These are phyloP conservation scores for Mycena leptocephala DNA, from an alignment of 768 basidiomycete genomes.

Conservation along the genomic window DNA sequence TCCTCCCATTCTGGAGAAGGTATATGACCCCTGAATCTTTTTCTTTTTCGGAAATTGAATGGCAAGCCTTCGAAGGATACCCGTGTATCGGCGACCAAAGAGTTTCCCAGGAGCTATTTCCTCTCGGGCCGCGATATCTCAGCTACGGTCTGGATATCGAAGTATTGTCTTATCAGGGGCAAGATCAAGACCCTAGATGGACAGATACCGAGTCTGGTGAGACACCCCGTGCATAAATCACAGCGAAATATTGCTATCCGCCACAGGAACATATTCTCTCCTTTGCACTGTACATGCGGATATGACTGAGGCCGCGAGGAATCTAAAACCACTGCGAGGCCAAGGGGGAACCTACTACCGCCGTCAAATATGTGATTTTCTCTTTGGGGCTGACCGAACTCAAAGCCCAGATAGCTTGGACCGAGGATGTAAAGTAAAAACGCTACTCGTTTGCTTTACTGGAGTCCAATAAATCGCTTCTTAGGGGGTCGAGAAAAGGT, in stretches of 20 bases:
- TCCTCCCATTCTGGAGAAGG: conserved; percentile 45
- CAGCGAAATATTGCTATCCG: background rate
- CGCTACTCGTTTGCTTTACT: background rate
- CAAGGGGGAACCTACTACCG: background rate
- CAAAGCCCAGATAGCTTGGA: background rate
- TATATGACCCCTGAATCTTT: background rate
- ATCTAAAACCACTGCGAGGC: background rate
- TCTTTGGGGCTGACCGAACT: background rate
- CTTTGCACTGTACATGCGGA: background rate
- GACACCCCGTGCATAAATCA: background rate
- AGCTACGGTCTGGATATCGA: background rate
- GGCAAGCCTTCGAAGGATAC: background rate
- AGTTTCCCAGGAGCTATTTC: background rate
- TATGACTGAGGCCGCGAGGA: background rate
- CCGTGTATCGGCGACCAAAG: background rate
- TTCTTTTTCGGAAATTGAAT: no score
- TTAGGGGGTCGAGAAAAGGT: background rate
- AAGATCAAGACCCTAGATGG: background rate
- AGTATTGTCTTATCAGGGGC: background rate
- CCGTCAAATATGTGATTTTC: background rate
- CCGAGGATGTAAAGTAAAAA: background rate
- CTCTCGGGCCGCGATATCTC: background rate
- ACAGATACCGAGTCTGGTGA: background rate
- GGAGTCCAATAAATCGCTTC: background rate
- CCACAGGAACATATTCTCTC: background rate